These are phyloP conservation scores for Pythium guiyangense DNA, from an alignment of 352 stramenopile species.

Conservation along the genomic window DNA sequence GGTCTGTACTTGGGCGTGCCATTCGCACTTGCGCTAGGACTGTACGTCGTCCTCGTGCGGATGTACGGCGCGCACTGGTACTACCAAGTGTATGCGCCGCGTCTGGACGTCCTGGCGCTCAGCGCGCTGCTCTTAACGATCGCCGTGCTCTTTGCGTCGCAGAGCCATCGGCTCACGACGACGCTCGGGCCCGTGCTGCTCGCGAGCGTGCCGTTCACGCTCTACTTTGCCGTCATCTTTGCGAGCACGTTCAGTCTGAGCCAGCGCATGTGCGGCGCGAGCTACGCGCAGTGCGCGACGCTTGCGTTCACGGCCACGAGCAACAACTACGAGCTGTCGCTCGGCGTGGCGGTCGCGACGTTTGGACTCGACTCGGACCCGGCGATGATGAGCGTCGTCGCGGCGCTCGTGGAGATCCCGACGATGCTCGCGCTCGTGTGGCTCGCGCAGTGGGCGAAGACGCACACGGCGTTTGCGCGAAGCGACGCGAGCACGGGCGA, in stretches of 20 bases:
- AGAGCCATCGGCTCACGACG: slow-evolving; percentile 53
- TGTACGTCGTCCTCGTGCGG: slow-evolving; percentile 29
- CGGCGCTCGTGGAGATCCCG: slow-evolving; percentile 39
- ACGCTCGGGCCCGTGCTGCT: slow-evolving; percentile 55
- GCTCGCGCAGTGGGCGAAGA: slow-evolving; percentile 20
- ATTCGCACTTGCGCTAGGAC: slow-evolving; percentile 37
- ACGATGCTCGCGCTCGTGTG: slow-evolving; percentile 32
- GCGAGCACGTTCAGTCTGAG: slow-evolving; percentile 39
- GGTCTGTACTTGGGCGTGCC: slow-evolving; percentile 68
- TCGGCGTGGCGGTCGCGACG: slow-evolving; percentile 58
- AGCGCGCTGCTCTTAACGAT: slow-evolving; percentile 62
- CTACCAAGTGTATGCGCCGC: slow-evolving; percentile 34
- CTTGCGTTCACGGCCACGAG: slow-evolving; percentile 78
- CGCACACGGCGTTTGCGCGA: background rate
- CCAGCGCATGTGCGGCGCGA: slow-evolving; percentile 20
- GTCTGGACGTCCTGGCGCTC: slow-evolving; percentile 43
- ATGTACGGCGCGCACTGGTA: slow-evolving; percentile 46
- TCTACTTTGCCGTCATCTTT: slow-evolving; percentile 69
- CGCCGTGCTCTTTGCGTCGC: slow-evolving; percentile 66
- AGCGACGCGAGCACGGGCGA: no score
- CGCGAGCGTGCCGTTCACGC: slow-evolving; percentile 44
- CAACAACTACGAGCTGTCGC: slow-evolving; percentile 83
- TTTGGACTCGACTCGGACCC: slow-evolving; percentile 71
- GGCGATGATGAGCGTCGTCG: slow-evolving; percentile 47
- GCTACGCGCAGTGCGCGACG: slow-evolving; percentile 39